These are phyloP conservation scores for Pouteria glomerata DNA, from an alignment of 148 eudicot genomes.

Conservation along the genomic window DNA sequence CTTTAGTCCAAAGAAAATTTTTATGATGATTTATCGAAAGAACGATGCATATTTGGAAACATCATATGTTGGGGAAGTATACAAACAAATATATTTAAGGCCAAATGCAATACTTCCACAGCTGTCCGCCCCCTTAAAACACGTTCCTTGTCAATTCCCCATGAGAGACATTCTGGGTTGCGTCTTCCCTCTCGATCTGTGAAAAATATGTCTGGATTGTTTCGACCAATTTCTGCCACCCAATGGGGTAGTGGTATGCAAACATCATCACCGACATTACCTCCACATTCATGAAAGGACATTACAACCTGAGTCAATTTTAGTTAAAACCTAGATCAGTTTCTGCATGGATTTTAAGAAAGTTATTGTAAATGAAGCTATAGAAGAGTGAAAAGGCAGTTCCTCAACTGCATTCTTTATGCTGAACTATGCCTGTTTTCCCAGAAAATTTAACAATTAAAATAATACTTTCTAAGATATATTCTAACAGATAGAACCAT, in stretches of 20 bases:
- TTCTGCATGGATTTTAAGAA: neutral
- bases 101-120: conserved; percentile 53
- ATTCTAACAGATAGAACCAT: neutral
- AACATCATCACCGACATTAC: conserved; percentile 87
- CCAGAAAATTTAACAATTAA: neutral
- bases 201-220: conserved; percentile 85
- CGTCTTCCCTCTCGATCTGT: conserved; percentile 87
- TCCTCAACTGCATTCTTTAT: neutral
- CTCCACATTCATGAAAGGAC: conserved; percentile 99
- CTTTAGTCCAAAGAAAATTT: neutral
- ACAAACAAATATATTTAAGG: neutral
- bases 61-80: neutral
- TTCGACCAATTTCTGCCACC: conserved; percentile 83
- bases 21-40: neutral
- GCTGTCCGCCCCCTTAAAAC: conserved; percentile 90
- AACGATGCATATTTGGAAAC: neutral
- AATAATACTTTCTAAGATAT: neutral
- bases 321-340: conserved; percentile 6
- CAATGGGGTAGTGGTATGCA: conserved; percentile 90
- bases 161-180: conserved; percentile 89
- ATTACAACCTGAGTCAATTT: conserved; percentile 56
- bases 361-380: neutral
- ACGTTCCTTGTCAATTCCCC: conserved; percentile 94
- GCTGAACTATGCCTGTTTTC: neutral
- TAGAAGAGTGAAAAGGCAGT: neutral